Conservation (phyloP, 768 basidiomycete species). For the Neoboletus magnificus region DNA sequence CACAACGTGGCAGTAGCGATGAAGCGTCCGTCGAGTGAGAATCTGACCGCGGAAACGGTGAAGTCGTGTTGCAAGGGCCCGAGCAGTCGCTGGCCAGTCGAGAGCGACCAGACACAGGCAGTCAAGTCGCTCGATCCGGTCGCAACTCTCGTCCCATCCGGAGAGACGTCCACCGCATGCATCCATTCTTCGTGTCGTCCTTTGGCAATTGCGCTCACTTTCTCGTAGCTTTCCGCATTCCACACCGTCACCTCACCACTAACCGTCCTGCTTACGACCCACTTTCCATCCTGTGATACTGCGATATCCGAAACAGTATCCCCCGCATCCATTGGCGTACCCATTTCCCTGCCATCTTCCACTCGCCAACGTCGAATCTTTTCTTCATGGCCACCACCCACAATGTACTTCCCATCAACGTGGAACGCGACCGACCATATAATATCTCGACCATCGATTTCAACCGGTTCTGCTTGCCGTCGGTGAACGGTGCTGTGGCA, state of each 20-base stretch:
- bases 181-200: background rate
- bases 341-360: background rate
- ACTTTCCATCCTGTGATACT: background rate
- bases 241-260: background rate
- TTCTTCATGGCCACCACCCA: background rate
- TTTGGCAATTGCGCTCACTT: background rate
- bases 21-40: background rate
- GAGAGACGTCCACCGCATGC: background rate
- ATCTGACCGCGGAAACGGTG: background rate
- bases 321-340: background rate
- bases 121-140: background rate
- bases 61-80: background rate
- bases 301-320: background rate
- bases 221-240: background rate
- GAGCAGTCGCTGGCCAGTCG: background rate
- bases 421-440: background rate
- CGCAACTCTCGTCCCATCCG: background rate
- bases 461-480: background rate
- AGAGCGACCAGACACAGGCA: conserved; percentile 6
- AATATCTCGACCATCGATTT: background rate
- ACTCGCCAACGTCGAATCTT: background rate
- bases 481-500: no score
- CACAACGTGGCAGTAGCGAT: background rate
- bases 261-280: background rate
- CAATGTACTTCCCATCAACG: background rate